Evolutionary conservation across 1,139 yeast species (phyloP).

Genomic region (Protomyces arabidopsidicola): DNA sequence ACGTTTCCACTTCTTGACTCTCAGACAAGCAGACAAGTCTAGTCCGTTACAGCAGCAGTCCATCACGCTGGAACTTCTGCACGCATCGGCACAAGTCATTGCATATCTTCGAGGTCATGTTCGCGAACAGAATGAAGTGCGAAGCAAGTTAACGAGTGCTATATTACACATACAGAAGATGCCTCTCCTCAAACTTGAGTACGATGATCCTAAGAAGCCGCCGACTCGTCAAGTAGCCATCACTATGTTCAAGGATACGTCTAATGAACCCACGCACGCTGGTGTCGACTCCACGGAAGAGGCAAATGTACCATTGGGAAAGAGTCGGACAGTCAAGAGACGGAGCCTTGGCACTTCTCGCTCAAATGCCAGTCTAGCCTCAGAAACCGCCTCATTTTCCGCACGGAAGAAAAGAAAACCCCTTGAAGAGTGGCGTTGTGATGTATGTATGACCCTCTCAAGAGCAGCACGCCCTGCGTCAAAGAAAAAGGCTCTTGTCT

Average conservation of each 20-base stretch:
- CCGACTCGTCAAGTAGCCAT: not conserved
- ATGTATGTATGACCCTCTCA: too few species aligned
- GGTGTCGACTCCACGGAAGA: too few species aligned
- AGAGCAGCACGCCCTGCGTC: too few species aligned
- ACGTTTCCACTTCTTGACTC: conserved; percentile 14
- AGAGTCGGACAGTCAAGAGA: too few species aligned
- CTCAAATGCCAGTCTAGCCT: too few species aligned
- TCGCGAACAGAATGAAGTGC: conserved; percentile 11
- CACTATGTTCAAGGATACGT: not conserved
- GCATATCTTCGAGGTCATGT: conserved; percentile 11
- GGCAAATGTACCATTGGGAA: too few species aligned
- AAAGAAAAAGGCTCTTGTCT: too few species aligned
- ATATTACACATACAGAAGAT: conserved; percentile 13
- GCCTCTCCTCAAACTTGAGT: not conserved
- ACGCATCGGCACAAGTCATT: not conserved
- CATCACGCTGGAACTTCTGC: conserved; percentile 5
- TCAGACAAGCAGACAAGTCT: conserved; percentile 12
- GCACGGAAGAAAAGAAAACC: too few species aligned
- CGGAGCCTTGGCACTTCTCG: too few species aligned
- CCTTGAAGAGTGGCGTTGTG: too few species aligned
- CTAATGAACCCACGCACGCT: not conserved
- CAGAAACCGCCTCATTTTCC: too few species aligned
- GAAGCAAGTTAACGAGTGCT: conserved; percentile 18
- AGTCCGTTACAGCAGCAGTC: conserved; percentile 16
- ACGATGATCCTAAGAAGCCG: not conserved